Evolutionary conservation across 306 rosid species (phyloP).

Genomic region (Gynostemma pentaphyllum): DNA sequence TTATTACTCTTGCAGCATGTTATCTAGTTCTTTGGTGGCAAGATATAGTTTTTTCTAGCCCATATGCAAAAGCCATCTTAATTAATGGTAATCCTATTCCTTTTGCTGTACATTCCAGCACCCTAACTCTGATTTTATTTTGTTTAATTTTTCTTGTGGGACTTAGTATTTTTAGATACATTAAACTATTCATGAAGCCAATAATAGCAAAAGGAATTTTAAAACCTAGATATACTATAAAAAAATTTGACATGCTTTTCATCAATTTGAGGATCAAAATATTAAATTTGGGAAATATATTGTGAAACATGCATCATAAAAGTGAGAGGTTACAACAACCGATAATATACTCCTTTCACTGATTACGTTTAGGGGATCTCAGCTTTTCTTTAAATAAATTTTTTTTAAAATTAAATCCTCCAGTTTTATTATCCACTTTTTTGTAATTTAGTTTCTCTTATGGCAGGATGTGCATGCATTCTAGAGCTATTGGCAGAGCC

Average conservation of each 20-base stretch:
- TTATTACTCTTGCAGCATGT: conserved; percentile 53
- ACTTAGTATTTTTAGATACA: background rate
- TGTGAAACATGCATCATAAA: conserved; percentile 1
- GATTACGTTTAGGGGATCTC: background rate
- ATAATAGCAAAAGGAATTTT: background rate
- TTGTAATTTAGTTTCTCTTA: conserved; percentile 10
- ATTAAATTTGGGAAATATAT: background rate
- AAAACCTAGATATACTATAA: background rate
- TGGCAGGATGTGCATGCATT: conserved; percentile 80
- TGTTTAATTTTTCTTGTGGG: background rate
- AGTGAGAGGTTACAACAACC: background rate
- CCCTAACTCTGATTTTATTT: background rate
- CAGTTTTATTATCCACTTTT: background rate
- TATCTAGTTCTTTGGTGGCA: conserved; percentile 73
- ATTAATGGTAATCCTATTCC: conserved; percentile 51
- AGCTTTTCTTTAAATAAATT: background rate
- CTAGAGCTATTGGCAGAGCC: conserved; percentile 95
- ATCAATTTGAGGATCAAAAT: background rate
- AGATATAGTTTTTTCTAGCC: conserved; percentile 42
- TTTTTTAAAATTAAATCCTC: background rate
- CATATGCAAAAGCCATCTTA: conserved; percentile 78
- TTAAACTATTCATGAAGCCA: background rate
- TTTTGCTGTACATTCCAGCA: background rate
- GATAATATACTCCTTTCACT: background rate
- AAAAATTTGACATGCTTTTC: background rate